Percentiles rank a stretch among this genome's conserved stretches.
Conservation (phyloP, 2,329 filamentous ascomycete genomes). For the Sordariomycetes sp. region DNA sequence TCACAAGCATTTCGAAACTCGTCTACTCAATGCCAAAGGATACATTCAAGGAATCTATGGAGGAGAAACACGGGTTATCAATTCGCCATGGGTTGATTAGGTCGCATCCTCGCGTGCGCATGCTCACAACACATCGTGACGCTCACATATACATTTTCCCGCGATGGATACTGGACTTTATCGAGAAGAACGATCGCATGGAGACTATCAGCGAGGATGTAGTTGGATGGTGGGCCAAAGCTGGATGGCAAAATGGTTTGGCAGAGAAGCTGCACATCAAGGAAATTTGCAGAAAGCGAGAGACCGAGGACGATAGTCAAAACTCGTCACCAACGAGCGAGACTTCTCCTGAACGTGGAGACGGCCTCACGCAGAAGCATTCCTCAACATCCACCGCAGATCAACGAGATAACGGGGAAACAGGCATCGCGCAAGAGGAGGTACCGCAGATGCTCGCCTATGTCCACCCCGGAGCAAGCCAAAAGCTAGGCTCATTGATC, state of each 20-base stretch:
- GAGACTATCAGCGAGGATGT: constrained; percentile 89
- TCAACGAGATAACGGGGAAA: too few species aligned
- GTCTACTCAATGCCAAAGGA: constrained; percentile 85
- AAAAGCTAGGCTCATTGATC: constrained; percentile 52
- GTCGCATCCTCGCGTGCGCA: constrained; percentile 65
- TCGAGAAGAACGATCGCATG: constrained; percentile 68
- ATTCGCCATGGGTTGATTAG: constrained; percentile 69
- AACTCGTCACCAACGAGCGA: constrained; percentile 13
- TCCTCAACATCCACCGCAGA: neutral
- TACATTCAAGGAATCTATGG: constrained; percentile 74
- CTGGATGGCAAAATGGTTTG: constrained; percentile 79
- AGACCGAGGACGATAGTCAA: constrained; percentile 11
- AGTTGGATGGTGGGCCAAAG: constrained; percentile 91
- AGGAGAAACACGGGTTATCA: constrained; percentile 64
- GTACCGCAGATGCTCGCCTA: constrained; percentile 76
- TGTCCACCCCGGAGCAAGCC: constrained; percentile 52
- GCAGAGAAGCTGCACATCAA: constrained; percentile 67
- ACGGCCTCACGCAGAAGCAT: neutral
- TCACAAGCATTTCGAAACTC: constrained; percentile 63
- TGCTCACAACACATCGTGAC: constrained; percentile 79
- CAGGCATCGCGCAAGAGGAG: constrained; percentile 6
- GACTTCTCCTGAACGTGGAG: neutral
- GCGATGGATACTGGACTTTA: constrained; percentile 80
- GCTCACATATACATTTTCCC: constrained; percentile 94
- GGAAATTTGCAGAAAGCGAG: constrained; percentile 40